Evolutionary conservation across 768 basidiomycete species (phyloP), one percentile per base, ranked within the genome.

Genomic region (Dendrothele bispora): DNA sequence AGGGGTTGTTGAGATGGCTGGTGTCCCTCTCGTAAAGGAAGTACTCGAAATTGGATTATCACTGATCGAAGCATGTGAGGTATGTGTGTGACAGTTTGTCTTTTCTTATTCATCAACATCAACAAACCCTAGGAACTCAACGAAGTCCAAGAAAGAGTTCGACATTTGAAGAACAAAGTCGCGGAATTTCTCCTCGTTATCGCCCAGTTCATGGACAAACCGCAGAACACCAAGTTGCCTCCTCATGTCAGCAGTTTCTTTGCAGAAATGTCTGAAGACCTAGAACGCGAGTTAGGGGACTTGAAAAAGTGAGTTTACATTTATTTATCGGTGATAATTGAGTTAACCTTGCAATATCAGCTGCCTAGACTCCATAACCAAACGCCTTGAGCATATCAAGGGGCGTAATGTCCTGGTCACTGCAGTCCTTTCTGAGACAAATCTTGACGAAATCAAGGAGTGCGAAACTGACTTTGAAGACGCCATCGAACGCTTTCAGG

Each of bases 151-250:
- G 41, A 43, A 25, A 25, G 27, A 11, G 20, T 29, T 29, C 22
- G 14, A 7, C 24, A 5, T 5, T 15, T 43, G 41, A 25, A 29
- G 18, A 43, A 43, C 28, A 25, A 26, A 25, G 41, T 43, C 18
- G 41, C 41, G 3, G 41, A 43, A 18, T 43, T 26, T 14, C 12
- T 43, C 6, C 41, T 43, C 24, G 41, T 43, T 29, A 29, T 43
- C n/a, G 28, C 41, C 5, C 21, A 43, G 22, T 43, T 43, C 41
- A 43, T 43, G 41, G 28, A 43, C 24, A 43, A 27, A 17, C 41
- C 41, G 12, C 14, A 22, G 28, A 26, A 43, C 22, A 27, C 12
- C 14, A 25, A 25, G 12, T 11, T 43, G 5, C 12, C 41, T 43
- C 24, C 22, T 29, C 24, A 43, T 12, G 18, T 43, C 14, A 18